Evolutionary conservation across 805 yeast genomes (phyloP).

Genomic region (Trichomonascus vanleenenianus): DNA sequence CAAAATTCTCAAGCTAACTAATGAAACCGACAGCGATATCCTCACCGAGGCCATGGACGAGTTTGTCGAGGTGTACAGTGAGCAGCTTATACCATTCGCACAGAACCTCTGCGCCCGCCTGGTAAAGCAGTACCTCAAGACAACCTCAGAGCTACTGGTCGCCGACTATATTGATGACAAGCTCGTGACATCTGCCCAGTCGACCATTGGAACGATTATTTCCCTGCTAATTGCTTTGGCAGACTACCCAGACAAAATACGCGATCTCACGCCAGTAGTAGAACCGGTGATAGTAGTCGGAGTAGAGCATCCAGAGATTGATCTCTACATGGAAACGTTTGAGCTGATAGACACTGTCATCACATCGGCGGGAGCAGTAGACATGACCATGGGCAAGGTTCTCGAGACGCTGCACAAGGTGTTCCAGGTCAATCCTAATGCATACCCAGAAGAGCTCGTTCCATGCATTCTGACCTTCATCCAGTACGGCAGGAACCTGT

Average conservation of each 20-base stretch:
- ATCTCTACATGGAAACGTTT: conserved; percentile 65
- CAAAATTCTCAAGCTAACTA: conserved; percentile 60
- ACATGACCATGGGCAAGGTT: conserved; percentile 66
- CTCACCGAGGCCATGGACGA: conserved; percentile 89
- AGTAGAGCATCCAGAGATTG: conserved; percentile 55
- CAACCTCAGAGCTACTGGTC: neutral
- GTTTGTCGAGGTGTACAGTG: conserved; percentile 78
- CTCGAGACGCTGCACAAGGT: conserved; percentile 42
- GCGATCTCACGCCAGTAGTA: conserved; percentile 31
- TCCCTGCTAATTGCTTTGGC: neutral
- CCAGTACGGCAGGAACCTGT: conserved; percentile 45
- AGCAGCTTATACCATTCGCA: conserved; percentile 88
- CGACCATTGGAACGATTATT: neutral
- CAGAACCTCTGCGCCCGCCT: conserved; percentile 44
- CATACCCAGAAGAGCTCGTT: conserved; percentile 59
- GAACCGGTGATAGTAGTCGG: conserved; percentile 61
- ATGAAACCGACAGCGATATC: conserved; percentile 76
- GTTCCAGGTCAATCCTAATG: conserved; percentile 37
- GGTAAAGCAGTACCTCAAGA: conserved; percentile 52
- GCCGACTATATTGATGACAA: neutral
- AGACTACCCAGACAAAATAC: conserved; percentile 25
- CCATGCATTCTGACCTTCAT: conserved; percentile 68
- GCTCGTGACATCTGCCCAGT: neutral
- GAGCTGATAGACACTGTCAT: conserved; percentile 67
- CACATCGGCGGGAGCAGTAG: conserved; percentile 48